Percentiles rank a stretch among this genome's conserved stretches.
These are phyloP conservation scores for Alnus rubra DNA, from an alignment of 306 rosid species.

Conservation along the genomic window DNA sequence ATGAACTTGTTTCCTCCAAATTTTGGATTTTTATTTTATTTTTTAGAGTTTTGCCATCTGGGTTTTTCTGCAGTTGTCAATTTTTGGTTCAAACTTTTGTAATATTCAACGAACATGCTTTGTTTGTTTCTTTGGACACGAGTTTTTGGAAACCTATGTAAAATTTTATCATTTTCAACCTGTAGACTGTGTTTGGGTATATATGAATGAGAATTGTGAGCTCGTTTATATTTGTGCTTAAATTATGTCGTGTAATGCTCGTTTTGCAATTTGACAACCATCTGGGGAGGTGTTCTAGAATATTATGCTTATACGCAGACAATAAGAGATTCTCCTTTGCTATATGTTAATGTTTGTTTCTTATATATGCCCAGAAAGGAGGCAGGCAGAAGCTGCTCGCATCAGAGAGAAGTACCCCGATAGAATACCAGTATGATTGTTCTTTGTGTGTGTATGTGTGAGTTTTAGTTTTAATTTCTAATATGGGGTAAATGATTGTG, in stretches of 20 bases:
- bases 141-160: background rate
- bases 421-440: constrained; percentile 63
- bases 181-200: background rate
- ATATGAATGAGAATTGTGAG: background rate
- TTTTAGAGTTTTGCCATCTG: background rate
- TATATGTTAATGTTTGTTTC: background rate
- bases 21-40: background rate
- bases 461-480: background rate
- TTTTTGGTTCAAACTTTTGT: background rate
- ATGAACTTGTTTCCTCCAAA: background rate
- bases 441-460: constrained; percentile 1
- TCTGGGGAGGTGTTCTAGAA: background rate
- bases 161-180: background rate
- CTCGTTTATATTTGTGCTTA: background rate
- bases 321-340: background rate
- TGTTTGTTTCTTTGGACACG: background rate
- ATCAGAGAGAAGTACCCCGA: constrained; percentile 70
- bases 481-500: constrained; percentile 5
- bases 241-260: background rate
- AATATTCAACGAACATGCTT: no score
- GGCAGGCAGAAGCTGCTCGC: constrained; percentile 65
- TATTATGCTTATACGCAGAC: background rate
- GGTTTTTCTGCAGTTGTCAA: background rate
- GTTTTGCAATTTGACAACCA: background rate
- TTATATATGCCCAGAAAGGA: constrained; percentile 46